Evolutionary conservation across 2,329 filamentous ascomycete species (phyloP), one percentile per base, ranked within the genome.

Genomic region (Blastomyces percursus): DNA sequence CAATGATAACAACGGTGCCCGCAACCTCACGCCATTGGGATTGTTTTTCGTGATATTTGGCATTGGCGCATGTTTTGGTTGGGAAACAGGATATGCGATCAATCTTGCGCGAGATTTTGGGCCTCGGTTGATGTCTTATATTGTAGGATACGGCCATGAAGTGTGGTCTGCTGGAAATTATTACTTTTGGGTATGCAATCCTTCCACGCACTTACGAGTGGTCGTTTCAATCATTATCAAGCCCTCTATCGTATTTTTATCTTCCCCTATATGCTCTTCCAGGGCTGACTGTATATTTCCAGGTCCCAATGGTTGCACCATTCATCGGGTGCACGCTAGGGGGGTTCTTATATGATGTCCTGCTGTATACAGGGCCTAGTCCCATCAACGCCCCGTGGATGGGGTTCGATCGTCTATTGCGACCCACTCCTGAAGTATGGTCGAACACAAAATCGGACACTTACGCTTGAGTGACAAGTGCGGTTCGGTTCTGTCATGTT

Each of bases 81-180:
- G 86, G 86, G 83, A 90, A 72, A 91, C 87, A 0, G 87, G 88
- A 46, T 91, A 88, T 73, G 87, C 87, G 19, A 89, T 90, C 66
- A 90, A 90, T 69, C 73, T 89, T 51, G 87, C 86, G 44, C 81
- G 88, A 73, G 88, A 91, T 66, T 88, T 90, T 70, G 86, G 86
- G 0, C 87, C 87, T 11, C 78, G 87, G 12, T 72, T 90, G 52
- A 82, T 88, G 65, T 82, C 83, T 0, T 88, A 85, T 70, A 82
- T 86, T 70, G 68, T 90, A 61, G 88, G 88, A 1, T 90, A 91
- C 69, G 86, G 86, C 0, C 73, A 72, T 58, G 81, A 86, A 59
- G 87, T 90, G 0, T 90, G 86, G 84, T 80, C 79, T 11, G 82
- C 84, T 0, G 86, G 86, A 1, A 80, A 79, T 14, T 88, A 89